Evolutionary conservation across 139 green algal genomes (phyloP).

Genomic region (Tetratostichococcus sp.): DNA sequence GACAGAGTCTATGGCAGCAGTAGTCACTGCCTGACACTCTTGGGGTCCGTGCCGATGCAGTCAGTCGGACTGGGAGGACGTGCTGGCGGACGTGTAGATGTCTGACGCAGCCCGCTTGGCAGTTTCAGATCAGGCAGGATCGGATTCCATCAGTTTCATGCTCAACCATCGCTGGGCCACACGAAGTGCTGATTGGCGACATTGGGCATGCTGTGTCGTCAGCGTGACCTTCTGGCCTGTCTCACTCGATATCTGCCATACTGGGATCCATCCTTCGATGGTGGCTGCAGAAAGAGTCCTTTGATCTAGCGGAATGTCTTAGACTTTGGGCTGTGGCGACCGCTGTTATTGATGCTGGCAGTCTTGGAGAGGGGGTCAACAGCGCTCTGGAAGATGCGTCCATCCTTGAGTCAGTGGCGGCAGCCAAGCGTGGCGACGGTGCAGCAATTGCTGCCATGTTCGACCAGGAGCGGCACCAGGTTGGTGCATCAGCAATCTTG

Average conservation of each 20-base stretch:
- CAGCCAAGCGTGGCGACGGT: not conserved
- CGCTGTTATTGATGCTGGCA: too few relatives aligned
- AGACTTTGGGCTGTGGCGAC: too few relatives aligned
- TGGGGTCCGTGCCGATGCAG: too few relatives aligned
- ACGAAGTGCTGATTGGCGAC: constrained; percentile 53
- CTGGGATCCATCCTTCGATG: too few relatives aligned
- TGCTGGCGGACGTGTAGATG: not conserved
- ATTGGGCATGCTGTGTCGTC: constrained; percentile 59
- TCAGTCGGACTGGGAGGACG: constrained; percentile 10
- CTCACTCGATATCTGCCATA: too few relatives aligned
- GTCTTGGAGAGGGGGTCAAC: constrained; percentile 54
- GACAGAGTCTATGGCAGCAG: too few relatives aligned
- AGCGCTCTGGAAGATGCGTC: constrained; percentile 45
- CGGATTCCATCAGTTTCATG: too few relatives aligned
- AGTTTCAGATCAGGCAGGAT: not conserved
- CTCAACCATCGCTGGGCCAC: constrained; percentile 30
- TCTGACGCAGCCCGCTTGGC: constrained; percentile 3
- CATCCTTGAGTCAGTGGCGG: constrained; percentile 40
- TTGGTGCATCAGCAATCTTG: too few relatives aligned
- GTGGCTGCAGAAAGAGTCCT: too few relatives aligned
- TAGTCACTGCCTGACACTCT: too few relatives aligned
- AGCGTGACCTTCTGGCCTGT: constrained; percentile 19
- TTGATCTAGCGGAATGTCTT: too few relatives aligned
- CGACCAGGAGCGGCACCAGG: not conserved
- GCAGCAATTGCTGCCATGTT: not conserved